Percentiles rank a stretch among this genome's conserved stretches.
Evolutionary conservation across 371 early-diverging fungal genomes (phyloP).

Genomic region (Haplosporangium sp.): DNA sequence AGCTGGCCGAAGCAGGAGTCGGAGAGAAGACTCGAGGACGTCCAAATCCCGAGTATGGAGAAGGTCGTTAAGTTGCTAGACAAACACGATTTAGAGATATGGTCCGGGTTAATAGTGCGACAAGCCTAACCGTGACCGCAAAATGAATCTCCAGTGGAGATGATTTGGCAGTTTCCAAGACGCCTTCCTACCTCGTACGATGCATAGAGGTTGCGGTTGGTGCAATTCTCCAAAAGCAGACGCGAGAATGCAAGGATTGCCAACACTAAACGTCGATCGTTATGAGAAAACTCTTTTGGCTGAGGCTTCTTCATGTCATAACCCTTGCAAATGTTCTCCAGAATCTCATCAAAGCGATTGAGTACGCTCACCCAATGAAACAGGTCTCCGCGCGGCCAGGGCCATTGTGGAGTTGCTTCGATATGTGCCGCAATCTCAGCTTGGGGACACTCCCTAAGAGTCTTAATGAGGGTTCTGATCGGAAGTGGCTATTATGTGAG

Average conservation of each 20-base stretch:
- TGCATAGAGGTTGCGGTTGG: constrained; percentile 92
- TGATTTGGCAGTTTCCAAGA: background rate
- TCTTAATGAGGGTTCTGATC: constrained; percentile 66
- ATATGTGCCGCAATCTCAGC: constrained; percentile 66
- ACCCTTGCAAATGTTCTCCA: constrained; percentile 72
- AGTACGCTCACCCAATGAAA: constrained; percentile 95
- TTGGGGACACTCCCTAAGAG: constrained; percentile 65
- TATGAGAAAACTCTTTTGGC: constrained; percentile 63
- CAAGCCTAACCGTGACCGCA: background rate
- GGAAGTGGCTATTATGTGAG: constrained; percentile 62
- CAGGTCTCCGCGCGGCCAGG: constrained; percentile 89
- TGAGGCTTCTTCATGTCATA: constrained; percentile 75
- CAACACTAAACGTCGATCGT: constrained; percentile 69
- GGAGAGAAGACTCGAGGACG: constrained; percentile 76
- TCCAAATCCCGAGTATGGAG: constrained; percentile 80
- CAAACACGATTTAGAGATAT: background rate
- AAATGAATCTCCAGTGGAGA: background rate
- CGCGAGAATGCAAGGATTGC: constrained; percentile 82
- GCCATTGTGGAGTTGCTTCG: constrained; percentile 72
- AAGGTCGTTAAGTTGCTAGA: constrained; percentile 77
- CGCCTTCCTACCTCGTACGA: constrained; percentile 83
- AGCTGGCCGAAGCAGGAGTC: constrained; percentile 83
- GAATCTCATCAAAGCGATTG: constrained; percentile 90
- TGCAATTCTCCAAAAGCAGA: constrained; percentile 91
- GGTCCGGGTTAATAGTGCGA: background rate